Evolutionary conservation across 768 basidiomycete species (phyloP), one percentile per base, ranked within the genome.

Genomic region (Kwoniella sp.): DNA sequence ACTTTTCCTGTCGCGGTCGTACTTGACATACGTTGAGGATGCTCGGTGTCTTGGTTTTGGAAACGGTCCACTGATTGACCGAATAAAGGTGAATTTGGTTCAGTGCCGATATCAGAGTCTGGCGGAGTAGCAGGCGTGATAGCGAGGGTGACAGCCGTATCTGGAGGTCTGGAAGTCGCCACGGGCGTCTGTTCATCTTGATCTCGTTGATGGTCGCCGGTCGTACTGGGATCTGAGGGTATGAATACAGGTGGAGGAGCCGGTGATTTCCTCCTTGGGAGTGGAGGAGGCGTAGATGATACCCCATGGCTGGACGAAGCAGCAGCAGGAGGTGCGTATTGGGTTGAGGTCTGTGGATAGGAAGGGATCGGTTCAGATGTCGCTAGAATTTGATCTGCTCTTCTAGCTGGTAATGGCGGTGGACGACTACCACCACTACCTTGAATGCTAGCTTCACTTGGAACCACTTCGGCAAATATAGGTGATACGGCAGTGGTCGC

Each of bases 41-140:
- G 60, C 36, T 37, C 12, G 37, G 58, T 15, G 33, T 21, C 19
- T n/a, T n/a, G n/a, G 17, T 15, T 12, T 12, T 19, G 22, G 37
- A 37, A 10, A 37, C 48, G 26, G 7, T 52, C 51, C 9, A 37
- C 33, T 27, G 36, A 49, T 29, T 54, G 62, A 44, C 53, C 50
- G 56, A 49, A 49, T 2, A 50, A 59, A n/a, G 27, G 40, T 10
- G 58, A 44, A 19, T 46, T 56, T 22, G 60, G 60, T 15, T 53
- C 52, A 7, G 44, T 37, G 15, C 56, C 47, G 21, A 6, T 3
- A n/a, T 51, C 24, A 10, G 53, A 52, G 12, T 67, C 49, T 13
- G 61, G 50, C n/a, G 66, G 66, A 29, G 60, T 67, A 22, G 66
- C 66, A 15, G 66, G 66, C 10, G 66, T 67, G 47, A 67, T 47